Conservation (phyloP, 192 early-diverging fungal genomes). For the Diversispora eburnea region DNA sequence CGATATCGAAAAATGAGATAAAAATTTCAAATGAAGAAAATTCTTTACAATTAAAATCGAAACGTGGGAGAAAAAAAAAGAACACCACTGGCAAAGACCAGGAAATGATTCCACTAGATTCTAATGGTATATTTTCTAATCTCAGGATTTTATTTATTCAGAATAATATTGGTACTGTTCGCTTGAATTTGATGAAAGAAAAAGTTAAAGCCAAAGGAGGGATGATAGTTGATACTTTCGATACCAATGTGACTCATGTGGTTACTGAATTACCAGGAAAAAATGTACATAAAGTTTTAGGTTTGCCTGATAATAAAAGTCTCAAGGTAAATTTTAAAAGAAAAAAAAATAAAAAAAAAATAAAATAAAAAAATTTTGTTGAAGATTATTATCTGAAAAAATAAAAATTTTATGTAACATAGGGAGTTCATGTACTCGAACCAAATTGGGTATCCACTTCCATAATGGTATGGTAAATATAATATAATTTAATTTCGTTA, state of each 20-base stretch:
- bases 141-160: slow-evolving; percentile 3
- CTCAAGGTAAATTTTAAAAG: neutral
- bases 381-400: neutral
- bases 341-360: neutral
- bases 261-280: neutral
- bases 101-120: neutral
- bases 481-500: neutral
- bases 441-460: neutral
- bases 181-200: slow-evolving; percentile 7
- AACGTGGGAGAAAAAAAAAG: no score
- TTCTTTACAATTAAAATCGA: no score
- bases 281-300: neutral
- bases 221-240: neutral
- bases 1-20: no score
- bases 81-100: no score
- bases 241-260: neutral
- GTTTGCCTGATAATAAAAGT: neutral
- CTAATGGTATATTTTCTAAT: neutral
- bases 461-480: neutral
- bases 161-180: slow-evolving; percentile 12
- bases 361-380: neutral
- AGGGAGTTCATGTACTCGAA: neutral
- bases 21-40: no score
- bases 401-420: neutral
- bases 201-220: slow-evolving; percentile 1